Evolutionary conservation across 768 basidiomycete genomes (phyloP).

Genomic region (Leccinum fibrillosum): DNA sequence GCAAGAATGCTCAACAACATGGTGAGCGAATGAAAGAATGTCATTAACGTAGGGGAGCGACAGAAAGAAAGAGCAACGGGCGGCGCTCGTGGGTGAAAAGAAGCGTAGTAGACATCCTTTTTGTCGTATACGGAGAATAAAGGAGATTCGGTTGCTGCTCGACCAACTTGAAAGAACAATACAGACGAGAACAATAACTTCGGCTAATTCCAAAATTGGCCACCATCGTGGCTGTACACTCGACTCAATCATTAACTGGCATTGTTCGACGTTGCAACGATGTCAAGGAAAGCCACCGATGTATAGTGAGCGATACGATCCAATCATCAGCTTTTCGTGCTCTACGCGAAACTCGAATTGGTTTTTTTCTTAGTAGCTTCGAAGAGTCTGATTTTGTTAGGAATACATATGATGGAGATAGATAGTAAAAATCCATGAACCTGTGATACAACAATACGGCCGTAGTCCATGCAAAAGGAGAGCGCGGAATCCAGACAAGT

Average conservation of each 20-base stretch:
- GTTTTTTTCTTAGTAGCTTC: background rate
- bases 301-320: background rate
- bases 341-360: background rate
- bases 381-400: slow-evolving; percentile 5
- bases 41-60: slow-evolving; percentile 18
- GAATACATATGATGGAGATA: slow-evolving; percentile 7
- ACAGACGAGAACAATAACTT: slow-evolving; percentile 23
- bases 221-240: slow-evolving; percentile 11
- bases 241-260: background rate
- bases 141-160: slow-evolving; percentile 18
- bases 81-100: slow-evolving; percentile 17
- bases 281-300: background rate
- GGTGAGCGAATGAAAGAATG: slow-evolving; percentile 25
- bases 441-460: slow-evolving; percentile 12
- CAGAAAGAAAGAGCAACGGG: slow-evolving; percentile 20
- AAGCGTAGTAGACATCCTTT: slow-evolving; percentile 20
- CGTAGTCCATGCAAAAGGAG: slow-evolving; percentile 12
- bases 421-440: slow-evolving; percentile 1
- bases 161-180: slow-evolving; percentile 22
- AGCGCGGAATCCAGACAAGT: background rate
- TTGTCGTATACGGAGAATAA: slow-evolving; percentile 31
- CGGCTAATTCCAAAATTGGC: slow-evolving; percentile 8
- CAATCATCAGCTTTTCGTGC: background rate
- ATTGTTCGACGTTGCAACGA: background rate
- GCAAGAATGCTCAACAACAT: slow-evolving; percentile 42